These are phyloP conservation scores for Backusella tuberculispora DNA, from an alignment of 192 early-diverging fungal species.

Conservation along the genomic window DNA sequence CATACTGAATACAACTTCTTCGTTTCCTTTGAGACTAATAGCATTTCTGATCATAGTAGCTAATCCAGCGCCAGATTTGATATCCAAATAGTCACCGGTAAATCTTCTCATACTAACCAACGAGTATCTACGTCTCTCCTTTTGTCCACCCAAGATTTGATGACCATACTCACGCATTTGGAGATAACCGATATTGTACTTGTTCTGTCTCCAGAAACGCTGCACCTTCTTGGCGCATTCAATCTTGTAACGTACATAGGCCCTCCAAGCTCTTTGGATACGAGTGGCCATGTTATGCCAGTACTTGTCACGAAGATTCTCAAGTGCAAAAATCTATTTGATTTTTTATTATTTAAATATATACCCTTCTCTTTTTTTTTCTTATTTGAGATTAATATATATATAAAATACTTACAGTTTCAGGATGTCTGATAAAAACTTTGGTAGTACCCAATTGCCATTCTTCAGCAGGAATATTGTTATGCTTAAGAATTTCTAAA, in stretches of 20 bases:
- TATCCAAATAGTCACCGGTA: slow-evolving; percentile 87
- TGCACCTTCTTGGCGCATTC: slow-evolving; percentile 74
- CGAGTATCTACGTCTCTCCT: slow-evolving; percentile 90
- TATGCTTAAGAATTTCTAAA: slow-evolving; percentile 82
- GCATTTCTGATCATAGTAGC: slow-evolving; percentile 53
- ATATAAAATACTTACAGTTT: slow-evolving; percentile 58
- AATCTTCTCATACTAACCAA: slow-evolving; percentile 83
- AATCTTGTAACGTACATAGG: slow-evolving; percentile 69
- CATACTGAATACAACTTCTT: slow-evolving; percentile 64
- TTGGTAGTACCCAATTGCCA: slow-evolving; percentile 97
- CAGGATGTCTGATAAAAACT: slow-evolving; percentile 94
- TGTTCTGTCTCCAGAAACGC: slow-evolving; percentile 76
- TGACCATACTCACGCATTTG: slow-evolving; percentile 94
- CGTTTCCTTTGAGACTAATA: slow-evolving; percentile 50
- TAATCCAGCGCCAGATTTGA: slow-evolving; percentile 53
- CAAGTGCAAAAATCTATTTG: slow-evolving; percentile 76
- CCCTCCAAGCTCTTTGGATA: slow-evolving; percentile 90
- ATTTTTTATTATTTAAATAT: not conserved
- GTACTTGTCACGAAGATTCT: slow-evolving; percentile 92
- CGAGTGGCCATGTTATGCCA: slow-evolving; percentile 95
- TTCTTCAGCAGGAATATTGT: slow-evolving; percentile 79
- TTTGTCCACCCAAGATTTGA: slow-evolving; percentile 85
- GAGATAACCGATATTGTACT: slow-evolving; percentile 86
- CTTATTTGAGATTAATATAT: not conserved
- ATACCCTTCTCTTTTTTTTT: not conserved